Percentiles rank a stretch among this genome's conserved stretches.
Evolutionary conservation across 1,139 yeast species (phyloP).

Genomic region (Lodderomyces oxycetoniae): DNA sequence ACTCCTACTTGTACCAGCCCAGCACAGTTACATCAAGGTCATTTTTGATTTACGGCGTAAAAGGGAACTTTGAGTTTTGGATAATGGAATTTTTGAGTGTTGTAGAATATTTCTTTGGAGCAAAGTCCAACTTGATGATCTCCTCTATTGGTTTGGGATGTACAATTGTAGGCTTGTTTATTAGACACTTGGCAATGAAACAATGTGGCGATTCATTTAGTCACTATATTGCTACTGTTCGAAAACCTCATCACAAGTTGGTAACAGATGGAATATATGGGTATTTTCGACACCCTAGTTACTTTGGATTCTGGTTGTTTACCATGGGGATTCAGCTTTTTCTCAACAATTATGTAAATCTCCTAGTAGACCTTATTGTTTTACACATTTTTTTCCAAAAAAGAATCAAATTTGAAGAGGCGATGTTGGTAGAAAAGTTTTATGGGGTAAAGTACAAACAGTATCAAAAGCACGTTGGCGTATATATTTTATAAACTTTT

Average conservation of each 20-base stretch:
- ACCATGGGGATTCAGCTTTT: conserved; percentile 32
- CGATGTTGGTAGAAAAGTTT: conserved; percentile 23
- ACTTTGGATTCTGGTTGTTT: conserved; percentile 39
- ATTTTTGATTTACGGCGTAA: conserved; percentile 36
- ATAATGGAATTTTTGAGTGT: conserved; percentile 25
- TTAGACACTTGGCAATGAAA: conserved; percentile 30
- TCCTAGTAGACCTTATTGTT: conserved; percentile 17
- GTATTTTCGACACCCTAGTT: conserved; percentile 37
- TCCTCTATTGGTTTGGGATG: conserved; percentile 12
- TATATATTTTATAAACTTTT: conserved; percentile 50
- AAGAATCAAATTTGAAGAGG: conserved; percentile 37
- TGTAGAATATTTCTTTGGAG: conserved; percentile 21
- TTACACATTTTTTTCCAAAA: conserved; percentile 28
- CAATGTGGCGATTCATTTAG: conserved; percentile 37
- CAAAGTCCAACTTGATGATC: neutral
- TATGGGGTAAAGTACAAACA: conserved; percentile 27
- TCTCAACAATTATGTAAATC: conserved; percentile 23
- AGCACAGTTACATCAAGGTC: conserved; percentile 22
- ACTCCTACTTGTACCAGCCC: conserved; percentile 25
- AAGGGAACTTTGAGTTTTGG: conserved; percentile 33
- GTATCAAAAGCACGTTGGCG: conserved; percentile 23
- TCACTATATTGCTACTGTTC: conserved; percentile 23
- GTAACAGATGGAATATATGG: conserved; percentile 32
- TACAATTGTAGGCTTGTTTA: conserved; percentile 20
- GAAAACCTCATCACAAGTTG: conserved; percentile 14